Evolutionary conservation across 805 yeast genomes (phyloP).

Genomic region (Ogataea paradorogensis): DNA sequence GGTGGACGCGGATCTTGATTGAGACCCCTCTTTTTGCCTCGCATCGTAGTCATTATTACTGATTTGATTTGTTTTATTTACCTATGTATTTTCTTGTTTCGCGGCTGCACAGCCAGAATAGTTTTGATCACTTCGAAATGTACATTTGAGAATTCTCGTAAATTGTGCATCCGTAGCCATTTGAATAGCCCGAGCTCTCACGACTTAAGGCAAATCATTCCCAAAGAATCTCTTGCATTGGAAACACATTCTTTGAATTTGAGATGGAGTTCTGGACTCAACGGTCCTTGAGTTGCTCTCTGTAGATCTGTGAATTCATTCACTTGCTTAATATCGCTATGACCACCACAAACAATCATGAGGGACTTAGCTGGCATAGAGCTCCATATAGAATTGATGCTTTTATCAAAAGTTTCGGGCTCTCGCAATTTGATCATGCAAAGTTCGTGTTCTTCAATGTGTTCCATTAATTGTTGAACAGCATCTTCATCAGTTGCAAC

Average conservation of each 20-base stretch:
- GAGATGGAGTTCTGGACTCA: conserved; percentile 5
- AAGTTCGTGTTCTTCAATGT: conserved; percentile 43
- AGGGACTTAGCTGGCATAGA: conserved; percentile 56
- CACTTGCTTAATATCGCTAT: conserved; percentile 41
- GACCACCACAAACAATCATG: conserved; percentile 59
- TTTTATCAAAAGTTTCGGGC: conserved; percentile 47
- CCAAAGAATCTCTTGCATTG: conserved; percentile 58
- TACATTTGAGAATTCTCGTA: no score
- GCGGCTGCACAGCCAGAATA: conserved; percentile 2
- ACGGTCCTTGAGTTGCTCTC: conserved; percentile 1
- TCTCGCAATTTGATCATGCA: conserved; percentile 57
- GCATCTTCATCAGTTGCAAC: conserved; percentile 62
- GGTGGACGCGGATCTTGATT: conserved; percentile 15
- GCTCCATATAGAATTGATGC: conserved; percentile 49
- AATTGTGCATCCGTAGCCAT: no score
- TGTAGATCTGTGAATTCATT: conserved; percentile 1
- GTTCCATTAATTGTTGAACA: conserved; percentile 38
- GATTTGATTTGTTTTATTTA: conserved; percentile 2
- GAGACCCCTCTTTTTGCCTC: conserved; percentile 15
- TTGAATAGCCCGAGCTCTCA: no score
- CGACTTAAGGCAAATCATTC: conserved; percentile 38
- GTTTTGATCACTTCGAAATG: background rate
- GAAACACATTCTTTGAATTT: conserved; percentile 2
- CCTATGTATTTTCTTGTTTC: background rate
- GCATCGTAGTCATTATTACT: conserved; percentile 9